A percentile compares a stretch with the other conserved stretches of the same genome.
These are phyloP conservation scores for Durusdinium trenchii DNA, from an alignment of 73 alveolate genomes.

Conservation along the genomic window DNA sequence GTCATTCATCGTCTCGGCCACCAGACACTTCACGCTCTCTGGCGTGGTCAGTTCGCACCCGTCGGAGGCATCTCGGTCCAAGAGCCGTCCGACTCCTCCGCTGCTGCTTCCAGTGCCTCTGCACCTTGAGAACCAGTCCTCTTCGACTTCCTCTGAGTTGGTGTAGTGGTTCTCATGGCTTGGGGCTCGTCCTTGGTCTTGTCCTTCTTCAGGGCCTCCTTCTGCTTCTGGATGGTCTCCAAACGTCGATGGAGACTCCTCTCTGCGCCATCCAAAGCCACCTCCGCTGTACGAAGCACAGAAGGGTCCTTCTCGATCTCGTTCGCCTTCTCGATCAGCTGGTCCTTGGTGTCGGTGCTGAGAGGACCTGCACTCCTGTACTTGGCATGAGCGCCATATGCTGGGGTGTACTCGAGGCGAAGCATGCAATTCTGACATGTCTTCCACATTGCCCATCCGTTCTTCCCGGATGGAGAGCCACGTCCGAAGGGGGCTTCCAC, in stretches of 20 bases:
- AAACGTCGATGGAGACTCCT: not conserved
- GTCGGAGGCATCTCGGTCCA: not conserved
- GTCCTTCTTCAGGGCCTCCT: not conserved
- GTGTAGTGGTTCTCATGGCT: not conserved
- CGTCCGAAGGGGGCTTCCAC: not conserved
- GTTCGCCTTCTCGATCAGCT: not conserved
- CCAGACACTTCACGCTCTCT: not conserved
- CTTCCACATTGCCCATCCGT: not conserved
- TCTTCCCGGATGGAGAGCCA: not conserved
- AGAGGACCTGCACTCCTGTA: not conserved
- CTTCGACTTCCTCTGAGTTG: not conserved
- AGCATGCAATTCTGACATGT: not conserved
- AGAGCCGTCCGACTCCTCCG: not conserved
- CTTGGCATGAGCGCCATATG: not conserved
- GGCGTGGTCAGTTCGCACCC: not conserved
- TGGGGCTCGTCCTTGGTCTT: not conserved
- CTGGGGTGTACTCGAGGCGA: not conserved
- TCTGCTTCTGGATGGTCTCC: constrained; percentile 12
- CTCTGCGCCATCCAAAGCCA: not conserved
- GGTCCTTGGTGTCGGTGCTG: not conserved
- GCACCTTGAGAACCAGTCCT: not conserved
- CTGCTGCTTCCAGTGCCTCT: not conserved
- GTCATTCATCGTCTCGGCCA: not conserved
- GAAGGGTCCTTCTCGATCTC: not conserved
- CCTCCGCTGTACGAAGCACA: not conserved